Evolutionary conservation across 495 filamentous ascomycete species (phyloP).

Genomic region (Astrothelium subdiscretum): DNA sequence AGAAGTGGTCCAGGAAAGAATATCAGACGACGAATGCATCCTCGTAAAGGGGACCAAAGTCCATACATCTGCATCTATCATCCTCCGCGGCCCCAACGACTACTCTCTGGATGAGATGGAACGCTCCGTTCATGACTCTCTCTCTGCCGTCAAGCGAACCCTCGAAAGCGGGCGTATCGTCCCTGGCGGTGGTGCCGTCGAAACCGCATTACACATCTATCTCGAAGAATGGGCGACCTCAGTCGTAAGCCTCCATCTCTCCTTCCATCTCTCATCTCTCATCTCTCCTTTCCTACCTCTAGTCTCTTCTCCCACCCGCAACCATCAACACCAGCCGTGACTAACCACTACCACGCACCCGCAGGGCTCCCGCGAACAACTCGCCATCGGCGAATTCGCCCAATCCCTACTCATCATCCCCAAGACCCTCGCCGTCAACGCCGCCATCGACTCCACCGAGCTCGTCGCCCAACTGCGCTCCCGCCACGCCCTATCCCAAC

Average conservation of each 20-base stretch:
- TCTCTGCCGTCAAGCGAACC: constrained; percentile 93
- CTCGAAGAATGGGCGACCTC: constrained; percentile 99
- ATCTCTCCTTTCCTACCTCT: background rate
- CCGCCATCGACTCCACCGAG: constrained; percentile 89
- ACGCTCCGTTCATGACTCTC: constrained; percentile 90
- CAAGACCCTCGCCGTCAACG: constrained; percentile 94
- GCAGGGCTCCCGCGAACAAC: constrained; percentile 89
- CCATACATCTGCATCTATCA: constrained; percentile 88
- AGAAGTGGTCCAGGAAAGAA: constrained; percentile 91
- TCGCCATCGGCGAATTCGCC: constrained; percentile 95
- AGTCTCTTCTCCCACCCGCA: background rate
- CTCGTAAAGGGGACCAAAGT: constrained; percentile 91
- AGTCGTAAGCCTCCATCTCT: constrained; percentile 44
- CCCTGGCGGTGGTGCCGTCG: constrained; percentile 89
- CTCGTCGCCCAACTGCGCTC: constrained; percentile 92
- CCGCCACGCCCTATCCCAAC: constrained; percentile 87
- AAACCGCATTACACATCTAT: constrained; percentile 98
- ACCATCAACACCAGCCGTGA: background rate
- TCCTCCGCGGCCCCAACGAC: constrained; percentile 92
- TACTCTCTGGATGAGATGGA: constrained; percentile 99
- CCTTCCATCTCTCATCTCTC: background rate
- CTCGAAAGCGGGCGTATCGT: constrained; percentile 95
- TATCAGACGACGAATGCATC: constrained; percentile 98
- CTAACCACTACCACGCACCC: background rate
- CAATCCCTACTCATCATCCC: constrained; percentile 88